A percentile compares a stretch with the other conserved stretches of the same genome.
phyloP scores from a whole-genome alignment of 2,329 filamentous ascomycete genomes.

The Colletotrichum phormii region DNA sequence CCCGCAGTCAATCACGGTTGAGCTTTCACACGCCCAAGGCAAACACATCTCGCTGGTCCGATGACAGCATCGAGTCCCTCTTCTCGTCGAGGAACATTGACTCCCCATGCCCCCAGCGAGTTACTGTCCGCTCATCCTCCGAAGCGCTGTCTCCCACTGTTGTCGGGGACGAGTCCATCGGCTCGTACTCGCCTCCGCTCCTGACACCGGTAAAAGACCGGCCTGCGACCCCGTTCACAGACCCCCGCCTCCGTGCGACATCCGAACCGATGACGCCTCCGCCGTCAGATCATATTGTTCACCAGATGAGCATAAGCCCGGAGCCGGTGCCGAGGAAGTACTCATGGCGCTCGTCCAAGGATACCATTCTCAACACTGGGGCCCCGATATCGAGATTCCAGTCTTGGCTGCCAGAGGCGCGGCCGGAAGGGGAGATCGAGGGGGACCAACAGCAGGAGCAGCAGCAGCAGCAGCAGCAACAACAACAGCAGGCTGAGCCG shows the following conservation, averaged over 20 bases:
- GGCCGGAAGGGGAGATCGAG: neutral
- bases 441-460: neutral
- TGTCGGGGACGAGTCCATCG: constrained; percentile 23
- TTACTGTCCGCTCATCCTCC: constrained; percentile 25
- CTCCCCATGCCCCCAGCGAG: constrained; percentile 22
- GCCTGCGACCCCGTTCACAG: constrained; percentile 27
- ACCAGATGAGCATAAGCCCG: constrained; percentile 10
- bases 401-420: constrained; percentile 25
- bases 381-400: constrained; percentile 14
- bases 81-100: constrained; percentile 31
- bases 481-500: constrained; percentile 7
- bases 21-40: constrained; percentile 9
- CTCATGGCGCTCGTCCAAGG: constrained; percentile 32
- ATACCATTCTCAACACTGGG: constrained; percentile 27
- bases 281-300: constrained; percentile 22
- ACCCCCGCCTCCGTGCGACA: constrained; percentile 13
- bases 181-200: constrained; percentile 3
- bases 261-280: constrained; percentile 28
- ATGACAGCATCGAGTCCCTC: constrained; percentile 30
- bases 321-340: constrained; percentile 15
- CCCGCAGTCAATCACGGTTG: constrained; percentile 3
- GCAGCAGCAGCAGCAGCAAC: neutral
- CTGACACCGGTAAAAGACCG: constrained; percentile 26
- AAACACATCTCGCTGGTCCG: constrained; percentile 34
- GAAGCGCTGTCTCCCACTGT: constrained; percentile 28